Base-by-base conservation (phyloP, 2,329 filamentous ascomycete genomes). In the Xylaria arbuscula region DNA sequence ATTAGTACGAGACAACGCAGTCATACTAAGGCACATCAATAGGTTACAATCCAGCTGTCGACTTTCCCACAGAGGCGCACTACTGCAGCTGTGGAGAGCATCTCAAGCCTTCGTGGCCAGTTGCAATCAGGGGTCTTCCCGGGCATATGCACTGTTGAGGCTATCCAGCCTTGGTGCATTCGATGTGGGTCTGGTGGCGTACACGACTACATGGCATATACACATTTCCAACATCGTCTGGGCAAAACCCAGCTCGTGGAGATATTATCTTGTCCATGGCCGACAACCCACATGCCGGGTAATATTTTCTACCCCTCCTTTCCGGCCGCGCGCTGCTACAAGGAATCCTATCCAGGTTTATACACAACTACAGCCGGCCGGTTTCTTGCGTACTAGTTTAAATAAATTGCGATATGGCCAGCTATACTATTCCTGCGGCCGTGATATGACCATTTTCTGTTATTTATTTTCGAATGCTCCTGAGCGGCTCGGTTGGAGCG, bases 131-230 rank as follows among this genome's bases (percentile, higher is more conserved):
- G 55, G 8, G 48, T 59, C 51, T 48, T 5, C 6, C 47, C 48
- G 40, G 10, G 53, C 40, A 22, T 24, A 61, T 66, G 62, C 51
- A 66, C 53, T 55, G 47, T 59, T 68, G 62, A 66, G 67, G 63
- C 67, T 69, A 66, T 47, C 63, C 63, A 69, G 63, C 63, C 63
- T 62, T 62, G 59, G 54, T 59, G 34, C 24, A 61, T 54, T 24
- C 59, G 57, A 57, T 2, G 64, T 51, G 53, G 56, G 64, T 50
- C 55, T 47, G 59, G 55, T 67, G 42, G 64, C 60, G 55, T 34
- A 36, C 50, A n/a, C 50, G 8, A 34, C 51, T 34, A 54, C 51
- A 17, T 17, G 6, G 19, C 48, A 11, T 34, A n/a, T 5, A 22
- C 19, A 48, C 34, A 19, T 42, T 69, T 50, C 64, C 22, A 67